These are phyloP conservation scores for Debaryomycetaceae sp. DNA, from an alignment of 1,139 yeast genomes.

Conservation along the genomic window DNA sequence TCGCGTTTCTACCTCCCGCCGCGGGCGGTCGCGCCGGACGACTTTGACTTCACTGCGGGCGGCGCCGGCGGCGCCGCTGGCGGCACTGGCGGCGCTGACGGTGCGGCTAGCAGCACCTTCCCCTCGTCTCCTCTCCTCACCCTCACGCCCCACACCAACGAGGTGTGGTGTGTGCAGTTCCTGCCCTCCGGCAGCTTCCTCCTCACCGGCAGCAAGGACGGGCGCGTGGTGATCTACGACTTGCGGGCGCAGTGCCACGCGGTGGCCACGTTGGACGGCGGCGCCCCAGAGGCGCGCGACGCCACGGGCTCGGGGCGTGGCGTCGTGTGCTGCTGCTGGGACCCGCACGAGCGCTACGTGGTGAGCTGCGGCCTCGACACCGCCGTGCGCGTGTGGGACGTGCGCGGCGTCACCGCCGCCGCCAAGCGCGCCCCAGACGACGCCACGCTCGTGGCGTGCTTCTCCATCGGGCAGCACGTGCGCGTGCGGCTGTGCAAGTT, in stretches of 20 bases:
- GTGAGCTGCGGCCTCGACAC: slow-evolving; percentile 70
- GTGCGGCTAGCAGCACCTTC: slow-evolving; percentile 29
- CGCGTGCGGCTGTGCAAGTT: slow-evolving; percentile 70
- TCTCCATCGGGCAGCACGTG: slow-evolving; percentile 37
- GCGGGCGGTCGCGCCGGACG: slow-evolving; percentile 18
- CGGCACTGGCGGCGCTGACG: too few species aligned
- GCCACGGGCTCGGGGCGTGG: too few species aligned
- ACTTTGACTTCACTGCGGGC: too few species aligned
- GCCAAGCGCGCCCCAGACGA: slow-evolving; percentile 14
- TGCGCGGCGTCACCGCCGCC: slow-evolving; percentile 16
- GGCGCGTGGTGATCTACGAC: slow-evolving; percentile 62
- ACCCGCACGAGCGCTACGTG: slow-evolving; percentile 62
- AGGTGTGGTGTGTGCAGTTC: slow-evolving; percentile 81
- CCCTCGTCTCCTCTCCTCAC: slow-evolving; percentile 42
- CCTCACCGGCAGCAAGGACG: slow-evolving; percentile 75
- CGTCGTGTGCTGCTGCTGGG: slow-evolving; percentile 69
- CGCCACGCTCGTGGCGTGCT: slow-evolving; percentile 27
- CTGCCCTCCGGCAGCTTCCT: slow-evolving; percentile 72
- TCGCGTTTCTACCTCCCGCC: slow-evolving; percentile 36
- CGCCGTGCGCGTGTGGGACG: slow-evolving; percentile 63
- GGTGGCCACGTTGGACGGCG: slow-evolving; percentile 29
- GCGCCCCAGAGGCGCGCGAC: too few species aligned
- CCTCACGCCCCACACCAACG: slow-evolving; percentile 57
- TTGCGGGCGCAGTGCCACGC: slow-evolving; percentile 51
- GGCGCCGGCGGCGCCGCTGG: too few species aligned